A percentile compares a stretch with the other conserved stretches of the same genome.
phyloP scores from a whole-genome alignment of 495 filamentous ascomycete genomes.

The Melanomma pulvis-pyrius region DNA sequence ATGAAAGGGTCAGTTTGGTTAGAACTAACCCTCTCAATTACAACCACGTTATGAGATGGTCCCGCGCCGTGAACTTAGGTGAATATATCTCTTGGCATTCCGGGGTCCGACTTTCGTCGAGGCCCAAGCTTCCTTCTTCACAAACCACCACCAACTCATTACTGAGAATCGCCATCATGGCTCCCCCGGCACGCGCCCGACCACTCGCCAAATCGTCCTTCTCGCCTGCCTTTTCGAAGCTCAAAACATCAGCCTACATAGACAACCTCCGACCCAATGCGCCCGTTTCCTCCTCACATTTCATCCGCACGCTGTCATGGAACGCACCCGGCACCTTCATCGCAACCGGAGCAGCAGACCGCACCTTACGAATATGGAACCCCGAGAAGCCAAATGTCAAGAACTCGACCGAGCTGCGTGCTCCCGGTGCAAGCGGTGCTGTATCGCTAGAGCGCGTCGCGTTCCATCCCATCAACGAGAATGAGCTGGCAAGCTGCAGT shows the following conservation, averaged over 20 bases:
- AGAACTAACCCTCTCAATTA: background rate
- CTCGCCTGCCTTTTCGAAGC: conserved; percentile 31
- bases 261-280: conserved; percentile 33
- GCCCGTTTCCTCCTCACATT: conserved; percentile 35
- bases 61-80: too few species aligned
- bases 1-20: too few species aligned
- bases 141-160: background rate
- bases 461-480: conserved; percentile 87
- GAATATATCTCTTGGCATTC: background rate
- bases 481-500: conserved; percentile 83
- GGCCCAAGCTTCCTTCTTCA: background rate
- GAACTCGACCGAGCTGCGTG: conserved; percentile 84
- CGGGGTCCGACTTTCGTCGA: background rate
- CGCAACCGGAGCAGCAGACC: conserved; percentile 81
- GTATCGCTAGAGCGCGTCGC: conserved; percentile 75
- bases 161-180: conserved; percentile 10
- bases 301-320: conserved; percentile 80
- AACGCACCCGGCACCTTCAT: conserved; percentile 83
- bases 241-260: conserved; percentile 40
- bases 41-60: too few species aligned
- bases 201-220: conserved; percentile 31
- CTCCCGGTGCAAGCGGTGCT: conserved; percentile 53
- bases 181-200: conserved; percentile 22
- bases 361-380: conserved; percentile 88
- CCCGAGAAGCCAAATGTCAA: conserved; percentile 79